These are phyloP conservation scores for Coemansia sp. DNA, from an alignment of 192 early-diverging fungal genomes.

Conservation along the genomic window DNA sequence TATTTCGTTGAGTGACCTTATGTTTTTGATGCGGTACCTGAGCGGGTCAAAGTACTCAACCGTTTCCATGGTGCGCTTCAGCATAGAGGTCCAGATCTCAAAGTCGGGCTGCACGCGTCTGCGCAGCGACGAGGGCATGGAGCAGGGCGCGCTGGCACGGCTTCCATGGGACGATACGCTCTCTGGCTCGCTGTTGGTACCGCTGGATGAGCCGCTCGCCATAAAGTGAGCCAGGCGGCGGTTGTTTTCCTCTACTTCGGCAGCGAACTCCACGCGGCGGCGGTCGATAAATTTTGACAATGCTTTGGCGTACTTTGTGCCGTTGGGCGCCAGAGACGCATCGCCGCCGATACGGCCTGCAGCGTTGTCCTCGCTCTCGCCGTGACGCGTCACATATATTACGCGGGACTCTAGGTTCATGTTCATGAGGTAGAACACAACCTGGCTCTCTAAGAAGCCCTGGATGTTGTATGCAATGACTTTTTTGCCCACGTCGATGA, in stretches of 20 bases:
- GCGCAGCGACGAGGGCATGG: slow-evolving; percentile 15
- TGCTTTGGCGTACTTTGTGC: slow-evolving; percentile 71
- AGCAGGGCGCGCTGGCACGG: slow-evolving; percentile 9
- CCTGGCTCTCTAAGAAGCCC: slow-evolving; percentile 90
- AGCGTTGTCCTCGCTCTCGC: slow-evolving; percentile 87
- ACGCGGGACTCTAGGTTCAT: slow-evolving; percentile 84
- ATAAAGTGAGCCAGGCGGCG: slow-evolving; percentile 39
- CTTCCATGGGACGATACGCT: slow-evolving; percentile 18
- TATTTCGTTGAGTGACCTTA: slow-evolving; percentile 88
- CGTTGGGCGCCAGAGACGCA: slow-evolving; percentile 71
- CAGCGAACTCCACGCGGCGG: slow-evolving; percentile 55
- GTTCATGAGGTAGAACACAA: slow-evolving; percentile 98
- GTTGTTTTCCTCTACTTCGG: slow-evolving; percentile 51
- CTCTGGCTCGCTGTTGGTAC: slow-evolving; percentile 41
- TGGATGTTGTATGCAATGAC: slow-evolving; percentile 92
- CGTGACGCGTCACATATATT: slow-evolving; percentile 93
- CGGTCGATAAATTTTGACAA: slow-evolving; percentile 74
- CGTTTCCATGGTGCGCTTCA: slow-evolving; percentile 81
- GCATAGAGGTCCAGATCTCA: slow-evolving; percentile 83
- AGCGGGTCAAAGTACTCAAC: slow-evolving; percentile 78
- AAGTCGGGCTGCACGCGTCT: slow-evolving; percentile 29
- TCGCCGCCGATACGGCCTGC: slow-evolving; percentile 86
- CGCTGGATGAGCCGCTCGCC: slow-evolving; percentile 28
- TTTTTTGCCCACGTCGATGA: slow-evolving; percentile 96
- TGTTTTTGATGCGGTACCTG: slow-evolving; percentile 76